Evolutionary conservation across 2,329 filamentous ascomycete species (phyloP).

Genomic region (Exophiala aquamarina): DNA sequence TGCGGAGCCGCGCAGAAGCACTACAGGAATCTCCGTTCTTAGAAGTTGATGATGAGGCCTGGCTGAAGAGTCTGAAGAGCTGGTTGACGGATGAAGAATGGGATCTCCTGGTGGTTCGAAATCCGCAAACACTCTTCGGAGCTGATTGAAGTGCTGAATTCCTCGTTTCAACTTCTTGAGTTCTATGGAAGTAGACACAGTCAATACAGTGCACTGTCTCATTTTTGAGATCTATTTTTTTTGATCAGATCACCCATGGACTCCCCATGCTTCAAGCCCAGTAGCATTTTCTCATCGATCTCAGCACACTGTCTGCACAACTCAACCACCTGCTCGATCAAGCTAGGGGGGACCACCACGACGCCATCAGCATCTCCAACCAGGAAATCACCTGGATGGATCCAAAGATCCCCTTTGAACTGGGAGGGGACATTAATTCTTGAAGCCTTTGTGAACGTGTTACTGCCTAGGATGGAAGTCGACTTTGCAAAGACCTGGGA

Average conservation of each 20-base stretch:
- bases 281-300: constrained; percentile 37
- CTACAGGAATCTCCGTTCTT: too few species aligned
- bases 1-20: too few species aligned
- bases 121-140: background rate
- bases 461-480: constrained; percentile 35
- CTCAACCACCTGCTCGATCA: constrained; percentile 33
- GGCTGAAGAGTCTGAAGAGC: too few species aligned
- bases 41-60: too few species aligned
- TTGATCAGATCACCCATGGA: constrained; percentile 38
- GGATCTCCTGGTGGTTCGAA: too few species aligned
- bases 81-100: too few species aligned
- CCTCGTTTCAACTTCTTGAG: too few species aligned
- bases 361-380: constrained; percentile 36
- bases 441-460: constrained; percentile 36
- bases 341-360: constrained; percentile 9
- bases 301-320: constrained; percentile 35
- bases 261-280: constrained; percentile 32
- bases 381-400: constrained; percentile 38
- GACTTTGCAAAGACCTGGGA: constrained; percentile 32
- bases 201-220: too few species aligned
- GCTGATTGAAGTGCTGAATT: too few species aligned
- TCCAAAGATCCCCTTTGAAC: constrained; percentile 30
- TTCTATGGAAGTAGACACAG: too few species aligned
- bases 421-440: constrained; percentile 36
- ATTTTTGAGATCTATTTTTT: too few species aligned